Base-by-base conservation (phyloP, 352 stramenopile species). In the Thalassiosira mediterranea region DNA sequence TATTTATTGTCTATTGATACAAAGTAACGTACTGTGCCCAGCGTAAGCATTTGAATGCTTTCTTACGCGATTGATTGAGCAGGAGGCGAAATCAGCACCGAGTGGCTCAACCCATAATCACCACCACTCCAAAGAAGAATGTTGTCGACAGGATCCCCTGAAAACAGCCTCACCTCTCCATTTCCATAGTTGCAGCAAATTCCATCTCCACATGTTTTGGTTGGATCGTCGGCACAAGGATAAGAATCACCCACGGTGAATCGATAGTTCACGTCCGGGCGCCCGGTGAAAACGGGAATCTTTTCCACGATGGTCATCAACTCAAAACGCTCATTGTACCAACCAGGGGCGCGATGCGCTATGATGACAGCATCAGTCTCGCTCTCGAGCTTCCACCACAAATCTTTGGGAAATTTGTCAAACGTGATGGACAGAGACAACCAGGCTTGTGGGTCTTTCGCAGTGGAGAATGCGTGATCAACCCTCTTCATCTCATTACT, bases 171-270 rank as follows among this genome's bases (percentile, higher is more conserved):
- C 42, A 68, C 76, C 48, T 32, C 25, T 5, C 72, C 72, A 15
- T 66, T 19, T 0, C 73, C 73, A 31, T 82, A 82, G 31, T 78
- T 53, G 29, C 72, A 81, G 28, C 72, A 81, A 23, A 81, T 81
- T 1, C 19, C 44, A 53, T 57, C 19, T 34, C 15, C 10, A 51
- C 65, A 81, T 38, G 31, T 66, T 67, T 75, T 13, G 25, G 5
- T 67, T 4, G 56, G 56, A 44, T 81, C 46, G n/a, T 67, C 49
- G 17, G 65, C 48, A 56, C 72, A 81, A 3, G 63, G 26, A 48
- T 75, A 81, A 2, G 57, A 49, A 54, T 81, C 72, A 15, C 72
- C 57, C 8, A 81, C 66, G 19, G 72, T 81, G 13, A 81, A 76
- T 15, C 59, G 15, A 67, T 75, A 81, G 0, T 21, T 25, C 15